Conservation (phyloP, 1,284 basidiomycete species). For the Omphalotus olearius region DNA sequence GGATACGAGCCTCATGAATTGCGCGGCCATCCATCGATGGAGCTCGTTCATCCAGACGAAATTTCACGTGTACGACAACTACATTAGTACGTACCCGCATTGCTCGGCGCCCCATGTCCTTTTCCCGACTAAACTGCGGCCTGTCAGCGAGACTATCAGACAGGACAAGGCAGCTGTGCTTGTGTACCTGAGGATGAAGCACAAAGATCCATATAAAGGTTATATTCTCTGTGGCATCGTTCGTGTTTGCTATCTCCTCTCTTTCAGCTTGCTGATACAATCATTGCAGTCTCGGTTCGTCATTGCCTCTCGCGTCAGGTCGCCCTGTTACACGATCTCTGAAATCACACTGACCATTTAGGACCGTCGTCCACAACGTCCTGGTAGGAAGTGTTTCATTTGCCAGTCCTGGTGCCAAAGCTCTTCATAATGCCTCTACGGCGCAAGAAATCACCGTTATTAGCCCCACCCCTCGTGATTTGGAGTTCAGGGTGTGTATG, state of each 20-base stretch:
- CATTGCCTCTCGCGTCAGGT: background rate
- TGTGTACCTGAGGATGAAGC: conserved; percentile 68
- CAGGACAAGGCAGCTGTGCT: conserved; percentile 74
- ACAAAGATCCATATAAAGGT: conserved; percentile 69
- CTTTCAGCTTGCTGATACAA: background rate
- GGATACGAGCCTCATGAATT: conserved; percentile 70
- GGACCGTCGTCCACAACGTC: conserved; percentile 71
- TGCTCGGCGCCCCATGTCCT: background rate
- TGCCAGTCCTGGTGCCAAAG: conserved; percentile 63
- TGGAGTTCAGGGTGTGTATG: conserved; percentile 60
- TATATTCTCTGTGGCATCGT: conserved; percentile 71
- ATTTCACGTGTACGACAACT: conserved; percentile 55
- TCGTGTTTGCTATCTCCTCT: conserved; percentile 25
- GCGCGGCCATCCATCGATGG: conserved; percentile 57
- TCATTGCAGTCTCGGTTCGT: conserved; percentile 31
- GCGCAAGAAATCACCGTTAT: conserved; percentile 74
- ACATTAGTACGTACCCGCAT: conserved; percentile 50
- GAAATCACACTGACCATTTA: conserved; percentile 18
- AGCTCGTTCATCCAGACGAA: conserved; percentile 75
- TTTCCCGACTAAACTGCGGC: conserved; percentile 11
- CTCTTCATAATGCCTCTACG: conserved; percentile 72
- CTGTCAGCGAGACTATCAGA: conserved; percentile 58
- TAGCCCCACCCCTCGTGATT: conserved; percentile 58
- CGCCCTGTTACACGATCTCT: background rate
- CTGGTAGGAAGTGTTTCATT: conserved; percentile 72